Percentiles rank a stretch among this genome's conserved stretches.
phyloP scores from a whole-genome alignment of 2,329 filamentous ascomycete species.

The Clonostachys rhizophaga region DNA sequence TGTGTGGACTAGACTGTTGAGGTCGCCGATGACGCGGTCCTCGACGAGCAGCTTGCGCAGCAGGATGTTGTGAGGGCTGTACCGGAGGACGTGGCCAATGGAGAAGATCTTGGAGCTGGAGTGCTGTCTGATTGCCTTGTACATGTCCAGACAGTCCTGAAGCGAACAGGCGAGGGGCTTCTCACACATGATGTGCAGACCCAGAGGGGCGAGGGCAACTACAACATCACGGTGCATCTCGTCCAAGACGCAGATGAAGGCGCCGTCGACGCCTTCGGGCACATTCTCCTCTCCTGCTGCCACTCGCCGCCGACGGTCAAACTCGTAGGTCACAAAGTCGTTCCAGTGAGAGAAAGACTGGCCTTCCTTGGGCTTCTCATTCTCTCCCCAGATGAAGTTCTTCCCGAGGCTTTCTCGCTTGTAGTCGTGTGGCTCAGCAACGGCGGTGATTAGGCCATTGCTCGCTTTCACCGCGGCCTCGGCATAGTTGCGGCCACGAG shows the following conservation, averaged over 20 bases:
- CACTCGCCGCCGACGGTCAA: slow-evolving; percentile 48
- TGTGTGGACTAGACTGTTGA: slow-evolving; percentile 83
- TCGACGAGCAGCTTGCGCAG: slow-evolving; percentile 73
- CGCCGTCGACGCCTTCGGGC: slow-evolving; percentile 54
- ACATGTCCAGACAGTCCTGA: slow-evolving; percentile 73
- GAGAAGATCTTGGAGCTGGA: slow-evolving; percentile 60
- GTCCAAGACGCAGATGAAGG: slow-evolving; percentile 69
- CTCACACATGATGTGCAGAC: slow-evolving; percentile 87
- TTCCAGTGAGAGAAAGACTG: slow-evolving; percentile 72
- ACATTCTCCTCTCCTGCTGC: slow-evolving; percentile 39
- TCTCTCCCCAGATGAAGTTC: slow-evolving; percentile 66
- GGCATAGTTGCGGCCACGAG: slow-evolving; percentile 72
- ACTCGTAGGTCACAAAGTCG: slow-evolving; percentile 72
- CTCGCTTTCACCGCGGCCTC: slow-evolving; percentile 60
- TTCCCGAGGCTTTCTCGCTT: slow-evolving; percentile 69
- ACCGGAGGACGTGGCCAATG: slow-evolving; percentile 89
- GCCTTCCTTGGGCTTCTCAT: slow-evolving; percentile 42
- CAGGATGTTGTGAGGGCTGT: slow-evolving; percentile 87
- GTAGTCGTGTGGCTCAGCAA: slow-evolving; percentile 77
- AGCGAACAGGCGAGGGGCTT: slow-evolving; percentile 85
- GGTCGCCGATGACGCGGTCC: slow-evolving; percentile 74
- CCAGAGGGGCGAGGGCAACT: slow-evolving; percentile 62
- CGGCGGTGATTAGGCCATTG: slow-evolving; percentile 65
- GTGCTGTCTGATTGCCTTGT: slow-evolving; percentile 43
- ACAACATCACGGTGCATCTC: slow-evolving; percentile 84